Percentiles rank a stretch among this genome's conserved stretches.
Evolutionary conservation across 2,329 filamentous ascomycete species (phyloP).

Genomic region (Nannizziopsis arthrosporioides): DNA sequence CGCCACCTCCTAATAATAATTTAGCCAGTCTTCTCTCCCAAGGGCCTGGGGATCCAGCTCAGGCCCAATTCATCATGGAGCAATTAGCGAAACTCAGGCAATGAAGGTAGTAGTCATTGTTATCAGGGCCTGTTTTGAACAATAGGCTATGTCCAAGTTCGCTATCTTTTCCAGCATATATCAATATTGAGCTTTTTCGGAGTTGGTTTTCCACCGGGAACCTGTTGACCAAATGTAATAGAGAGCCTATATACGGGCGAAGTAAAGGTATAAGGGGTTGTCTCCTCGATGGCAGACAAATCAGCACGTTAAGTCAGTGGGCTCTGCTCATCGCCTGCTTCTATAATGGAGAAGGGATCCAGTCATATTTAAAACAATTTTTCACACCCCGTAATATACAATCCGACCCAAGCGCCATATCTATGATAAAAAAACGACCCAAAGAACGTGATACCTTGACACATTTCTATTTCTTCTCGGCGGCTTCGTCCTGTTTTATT

Average conservation of each 20-base stretch:
- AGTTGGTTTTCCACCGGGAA: too few relatives aligned
- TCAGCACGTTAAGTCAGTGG: too few relatives aligned
- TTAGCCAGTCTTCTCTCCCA: constrained; percentile 24
- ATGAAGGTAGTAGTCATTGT: constrained; percentile 1
- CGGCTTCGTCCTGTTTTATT: constrained; percentile 61
- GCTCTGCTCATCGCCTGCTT: neutral
- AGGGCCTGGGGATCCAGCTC: constrained; percentile 19
- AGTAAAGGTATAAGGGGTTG: too few relatives aligned
- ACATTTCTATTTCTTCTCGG: constrained; percentile 1
- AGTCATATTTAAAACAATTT: neutral
- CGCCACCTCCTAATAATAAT: constrained; percentile 26
- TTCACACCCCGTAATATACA: constrained; percentile 3
- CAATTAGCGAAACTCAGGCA: constrained; percentile 38
- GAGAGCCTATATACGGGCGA: too few relatives aligned
- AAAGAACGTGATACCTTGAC: neutral
- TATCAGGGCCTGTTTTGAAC: too few relatives aligned
- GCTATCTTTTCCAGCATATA: too few relatives aligned
- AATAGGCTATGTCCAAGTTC: too few relatives aligned
- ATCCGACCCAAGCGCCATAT: neutral
- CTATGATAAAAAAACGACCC: constrained; percentile 2
- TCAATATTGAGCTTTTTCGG: too few relatives aligned
- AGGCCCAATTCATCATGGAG: constrained; percentile 40
- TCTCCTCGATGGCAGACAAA: too few relatives aligned
- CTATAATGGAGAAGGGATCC: neutral
- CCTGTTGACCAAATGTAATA: too few relatives aligned